Percentiles rank a stretch among this genome's conserved stretches.
Evolutionary conservation across 1,139 yeast species (phyloP).

Genomic region (Meyerozyma guilliermondii): DNA sequence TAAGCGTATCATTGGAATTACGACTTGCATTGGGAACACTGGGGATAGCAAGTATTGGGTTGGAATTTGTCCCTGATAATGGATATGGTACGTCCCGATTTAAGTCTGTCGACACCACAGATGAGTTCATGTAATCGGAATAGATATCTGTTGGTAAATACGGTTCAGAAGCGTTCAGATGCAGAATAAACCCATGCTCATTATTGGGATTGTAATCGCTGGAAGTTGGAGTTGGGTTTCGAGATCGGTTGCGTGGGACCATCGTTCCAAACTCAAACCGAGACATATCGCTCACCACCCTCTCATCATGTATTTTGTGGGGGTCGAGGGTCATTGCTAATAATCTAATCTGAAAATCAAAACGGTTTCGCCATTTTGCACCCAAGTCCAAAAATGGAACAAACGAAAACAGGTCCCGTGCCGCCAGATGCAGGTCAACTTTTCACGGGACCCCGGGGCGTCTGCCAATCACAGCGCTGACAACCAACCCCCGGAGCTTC

Average conservation of each 20-base stretch:
- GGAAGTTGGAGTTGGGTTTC: constrained; percentile 15
- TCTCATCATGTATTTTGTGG: constrained; percentile 7
- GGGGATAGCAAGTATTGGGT: not conserved
- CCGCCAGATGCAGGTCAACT: not conserved
- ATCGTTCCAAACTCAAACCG: constrained; percentile 13
- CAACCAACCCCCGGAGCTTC: not conserved
- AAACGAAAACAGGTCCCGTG: not conserved
- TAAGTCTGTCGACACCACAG: constrained; percentile 7
- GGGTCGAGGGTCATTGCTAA: not conserved
- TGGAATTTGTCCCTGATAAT: not conserved
- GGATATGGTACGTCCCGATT: not conserved
- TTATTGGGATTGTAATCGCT: constrained; percentile 5
- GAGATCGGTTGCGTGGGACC: constrained; percentile 10
- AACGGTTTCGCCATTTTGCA: not conserved
- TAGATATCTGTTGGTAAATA: constrained; percentile 7
- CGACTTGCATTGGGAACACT: constrained; percentile 1
- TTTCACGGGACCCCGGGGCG: not conserved
- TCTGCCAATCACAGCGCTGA: constrained; percentile 1
- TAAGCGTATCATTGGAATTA: constrained; percentile 3
- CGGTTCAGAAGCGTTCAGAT: not conserved
- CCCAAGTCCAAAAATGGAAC: not conserved
- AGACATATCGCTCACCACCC: constrained; percentile 14
- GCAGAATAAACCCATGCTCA: not conserved
- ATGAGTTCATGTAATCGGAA: constrained; percentile 7
- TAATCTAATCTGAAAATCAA: not conserved